Base-by-base conservation (phyloP, 192 early-diverging fungal species). In the Backusella sp. region DNA sequence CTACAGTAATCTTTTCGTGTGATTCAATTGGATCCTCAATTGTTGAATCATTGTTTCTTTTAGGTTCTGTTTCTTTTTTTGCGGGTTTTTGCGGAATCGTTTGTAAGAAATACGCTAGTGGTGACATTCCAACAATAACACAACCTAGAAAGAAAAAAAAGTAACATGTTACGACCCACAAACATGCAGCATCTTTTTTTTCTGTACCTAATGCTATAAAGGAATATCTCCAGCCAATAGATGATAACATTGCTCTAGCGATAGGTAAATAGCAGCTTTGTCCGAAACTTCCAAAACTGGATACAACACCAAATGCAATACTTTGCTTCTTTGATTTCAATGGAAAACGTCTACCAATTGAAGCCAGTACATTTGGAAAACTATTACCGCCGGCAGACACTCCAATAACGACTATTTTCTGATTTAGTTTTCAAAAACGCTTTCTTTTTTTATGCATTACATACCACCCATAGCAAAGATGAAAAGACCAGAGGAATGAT, bases 231-330 rank as follows among this genome's bases (percentile, higher is more conserved):
- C 80, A 81, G 17, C 80, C 80, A 49, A 81, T 41, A n/a, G 26
- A 39, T 7, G 44, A 19, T 21, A 81, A 41, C 76, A 81, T 69
- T 2, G 35, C 42, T 53, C 72, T 76, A 2, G 76, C 42, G 12
- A 81, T 74, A 17, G 80, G 80, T 34, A 81, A 72, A 28, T 67
- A 81, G 35, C 72, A 74, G 26, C 76, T 74, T 73, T 81, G 80
- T 4, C 80, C 80, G 21, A 81, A 74, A 53, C 80, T 81, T 28
- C 80, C 80, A 59, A 77, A 77, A 49, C 72, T 71, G 11, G 76
- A 77, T 4, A 81, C 80, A 46, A 81, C 41, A 42, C 80, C 80
- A 65, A 81, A 81, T 2, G 80, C 80, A 67, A 77, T 37, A 12
- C 44, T 70, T 68, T 77, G 80, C 17, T 53, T 28, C 46, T 77